These are phyloP conservation scores for Phaseolus coccineus DNA, from an alignment of 331 rosid genomes.

Conservation along the genomic window DNA sequence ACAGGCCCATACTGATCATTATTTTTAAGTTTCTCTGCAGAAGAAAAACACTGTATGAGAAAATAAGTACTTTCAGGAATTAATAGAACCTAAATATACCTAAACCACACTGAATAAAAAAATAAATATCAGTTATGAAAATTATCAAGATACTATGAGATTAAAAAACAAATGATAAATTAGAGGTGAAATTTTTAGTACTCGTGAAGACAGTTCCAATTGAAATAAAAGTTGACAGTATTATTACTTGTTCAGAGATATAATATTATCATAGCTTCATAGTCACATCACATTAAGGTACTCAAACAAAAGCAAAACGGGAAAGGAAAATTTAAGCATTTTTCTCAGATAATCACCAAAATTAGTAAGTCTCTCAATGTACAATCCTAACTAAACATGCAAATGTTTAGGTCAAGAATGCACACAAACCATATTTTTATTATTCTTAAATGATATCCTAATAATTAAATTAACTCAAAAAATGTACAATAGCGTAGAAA, in stretches of 20 bases:
- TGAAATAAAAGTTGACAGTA: conserved; percentile 22
- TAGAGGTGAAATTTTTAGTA: conserved; percentile 19
- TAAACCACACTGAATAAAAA: conserved; percentile 33
- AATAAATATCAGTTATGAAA: conserved; percentile 27
- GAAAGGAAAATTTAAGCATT: conserved; percentile 31
- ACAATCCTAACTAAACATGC: conserved; percentile 36
- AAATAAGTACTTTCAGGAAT: conserved; percentile 39
- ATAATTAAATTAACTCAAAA: conserved; percentile 20
- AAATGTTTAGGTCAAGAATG: conserved; percentile 16
- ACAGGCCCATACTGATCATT: conserved; percentile 89
- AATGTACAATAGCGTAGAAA: background rate
- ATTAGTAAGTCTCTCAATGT: conserved; percentile 11
- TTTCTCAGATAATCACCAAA: conserved; percentile 8
- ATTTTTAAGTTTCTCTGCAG: conserved; percentile 89
- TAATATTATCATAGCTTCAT: conserved; percentile 19
- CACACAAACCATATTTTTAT: conserved; percentile 27
- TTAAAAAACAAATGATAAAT: conserved; percentile 21
- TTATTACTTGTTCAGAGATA: conserved; percentile 3
- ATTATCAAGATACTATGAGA: background rate
- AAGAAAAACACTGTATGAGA: conserved; percentile 53
- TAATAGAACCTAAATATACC: conserved; percentile 37
- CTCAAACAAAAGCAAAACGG: conserved; percentile 31
- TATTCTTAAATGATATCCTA: conserved; percentile 29
- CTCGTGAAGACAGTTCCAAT: conserved; percentile 3
- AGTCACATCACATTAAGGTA: conserved; percentile 28